Evolutionary conservation across 805 yeast genomes (phyloP).

Genomic region (Metschnikowia cerradonensis): DNA sequence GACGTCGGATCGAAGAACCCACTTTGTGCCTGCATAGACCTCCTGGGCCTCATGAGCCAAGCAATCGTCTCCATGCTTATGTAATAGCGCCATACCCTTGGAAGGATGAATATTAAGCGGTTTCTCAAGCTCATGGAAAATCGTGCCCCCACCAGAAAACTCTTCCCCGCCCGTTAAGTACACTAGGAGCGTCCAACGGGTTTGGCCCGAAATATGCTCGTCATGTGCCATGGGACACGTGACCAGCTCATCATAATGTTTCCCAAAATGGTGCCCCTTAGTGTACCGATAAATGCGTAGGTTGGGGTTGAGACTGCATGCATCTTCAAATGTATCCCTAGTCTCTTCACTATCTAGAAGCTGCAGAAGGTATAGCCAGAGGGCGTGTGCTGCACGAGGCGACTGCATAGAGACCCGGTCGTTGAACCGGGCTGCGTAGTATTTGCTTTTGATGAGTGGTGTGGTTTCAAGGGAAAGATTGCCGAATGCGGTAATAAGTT

Average conservation of each 20-base stretch:
- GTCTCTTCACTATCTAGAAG: constrained; percentile 27
- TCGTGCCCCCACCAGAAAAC: constrained; percentile 57
- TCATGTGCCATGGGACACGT: constrained; percentile 24
- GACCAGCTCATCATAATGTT: constrained; percentile 60
- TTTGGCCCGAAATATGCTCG: constrained; percentile 31
- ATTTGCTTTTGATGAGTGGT: constrained; percentile 44
- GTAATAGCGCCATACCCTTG: constrained; percentile 55
- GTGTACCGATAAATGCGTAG: constrained; percentile 52
- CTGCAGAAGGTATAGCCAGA: constrained; percentile 42
- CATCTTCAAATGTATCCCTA: constrained; percentile 29
- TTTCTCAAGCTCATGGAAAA: constrained; percentile 38
- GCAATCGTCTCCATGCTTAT: constrained; percentile 66
- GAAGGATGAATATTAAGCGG: constrained; percentile 42
- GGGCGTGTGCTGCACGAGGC: constrained; percentile 27
- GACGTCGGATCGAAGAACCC: constrained; percentile 62
- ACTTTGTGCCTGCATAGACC: constrained; percentile 51
- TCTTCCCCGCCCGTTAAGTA: constrained; percentile 56
- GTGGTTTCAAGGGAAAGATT: constrained; percentile 39
- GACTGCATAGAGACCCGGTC: constrained; percentile 47
- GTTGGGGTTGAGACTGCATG: constrained; percentile 52
- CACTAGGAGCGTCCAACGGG: constrained; percentile 57
- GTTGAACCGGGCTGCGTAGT: constrained; percentile 55
- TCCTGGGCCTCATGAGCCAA: constrained; percentile 54
- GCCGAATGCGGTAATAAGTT: constrained; percentile 31
- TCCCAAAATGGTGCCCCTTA: constrained; percentile 55